Conservation (phyloP, 208 protist genomes). For the Trypanosoma mega region DNA sequence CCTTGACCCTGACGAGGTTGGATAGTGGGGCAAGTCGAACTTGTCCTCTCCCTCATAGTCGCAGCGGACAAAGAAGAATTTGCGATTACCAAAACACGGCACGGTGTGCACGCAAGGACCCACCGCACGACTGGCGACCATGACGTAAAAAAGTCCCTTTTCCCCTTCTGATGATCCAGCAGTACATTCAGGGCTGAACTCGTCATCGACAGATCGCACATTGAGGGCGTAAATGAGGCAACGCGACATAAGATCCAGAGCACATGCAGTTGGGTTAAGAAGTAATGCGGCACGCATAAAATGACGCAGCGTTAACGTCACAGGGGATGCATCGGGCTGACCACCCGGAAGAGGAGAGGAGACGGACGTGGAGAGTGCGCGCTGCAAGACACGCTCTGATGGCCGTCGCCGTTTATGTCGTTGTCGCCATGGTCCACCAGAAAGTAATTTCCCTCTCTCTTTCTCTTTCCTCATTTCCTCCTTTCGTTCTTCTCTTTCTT, state of each 20-base stretch:
- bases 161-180: neutral
- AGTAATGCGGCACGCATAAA: slow-evolving; percentile 56
- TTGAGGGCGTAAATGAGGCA: slow-evolving; percentile 45
- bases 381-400: no score
- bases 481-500: no score
- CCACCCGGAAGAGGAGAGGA: no score
- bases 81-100: slow-evolving; percentile 77
- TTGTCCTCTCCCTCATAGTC: no score
- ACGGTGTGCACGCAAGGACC: slow-evolving; percentile 50
- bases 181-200: neutral
- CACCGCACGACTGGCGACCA: slow-evolving; percentile 58
- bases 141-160: slow-evolving; percentile 42
- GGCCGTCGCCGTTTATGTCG: no score
- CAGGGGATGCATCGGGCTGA: no score
- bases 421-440: no score
- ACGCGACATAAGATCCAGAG: slow-evolving; percentile 58
- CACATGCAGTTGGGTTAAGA: slow-evolving; percentile 57
- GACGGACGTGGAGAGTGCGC: no score
- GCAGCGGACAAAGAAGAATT: slow-evolving; percentile 67
- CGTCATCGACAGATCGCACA: slow-evolving; percentile 43
- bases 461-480: no score
- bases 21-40: no score
- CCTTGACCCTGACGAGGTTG: no score
- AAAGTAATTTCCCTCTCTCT: no score
- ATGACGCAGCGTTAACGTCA: slow-evolving; percentile 26